These are phyloP conservation scores for Heliamphora exappendiculata DNA, from an alignment of 148 eudicot species.

Conservation along the genomic window DNA sequence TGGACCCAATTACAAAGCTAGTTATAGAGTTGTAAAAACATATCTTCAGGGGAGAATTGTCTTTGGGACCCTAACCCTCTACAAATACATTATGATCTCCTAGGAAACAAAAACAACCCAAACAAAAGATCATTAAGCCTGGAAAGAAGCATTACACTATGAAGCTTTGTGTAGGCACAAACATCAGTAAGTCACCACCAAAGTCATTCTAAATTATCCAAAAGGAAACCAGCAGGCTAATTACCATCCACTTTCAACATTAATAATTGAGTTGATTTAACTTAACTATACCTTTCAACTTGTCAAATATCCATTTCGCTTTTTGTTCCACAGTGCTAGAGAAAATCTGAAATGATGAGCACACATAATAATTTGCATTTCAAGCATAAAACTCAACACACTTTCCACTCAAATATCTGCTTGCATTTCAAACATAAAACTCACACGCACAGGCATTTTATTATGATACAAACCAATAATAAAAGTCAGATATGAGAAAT, in stretches of 20 bases:
- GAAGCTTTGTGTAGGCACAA: neutral
- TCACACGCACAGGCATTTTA: neutral
- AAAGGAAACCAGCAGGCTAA: neutral
- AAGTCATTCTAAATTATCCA: constrained; percentile 1
- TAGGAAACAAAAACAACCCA: too few species aligned
- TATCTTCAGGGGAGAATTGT: too few species aligned
- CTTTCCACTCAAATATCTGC: too few species aligned
- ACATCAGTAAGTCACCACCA: neutral
- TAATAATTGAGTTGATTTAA: neutral
- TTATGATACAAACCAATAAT: neutral
- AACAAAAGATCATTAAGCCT: too few species aligned
- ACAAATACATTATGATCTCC: too few species aligned
- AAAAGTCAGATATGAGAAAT: neutral
- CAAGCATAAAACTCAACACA: too few species aligned
- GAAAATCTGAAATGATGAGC: constrained; percentile 47
- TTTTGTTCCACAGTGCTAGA: constrained; percentile 80
- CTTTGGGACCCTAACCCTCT: too few species aligned
- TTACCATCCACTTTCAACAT: neutral
- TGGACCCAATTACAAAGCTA: too few species aligned
- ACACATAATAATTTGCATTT: too few species aligned
- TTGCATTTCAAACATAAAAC: neutral
- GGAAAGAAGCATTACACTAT: too few species aligned
- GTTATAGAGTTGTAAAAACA: too few species aligned
- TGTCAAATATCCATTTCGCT: constrained; percentile 84
- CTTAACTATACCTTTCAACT: constrained; percentile 61